A percentile compares a stretch with the other conserved stretches of the same genome.
phyloP scores from a whole-genome alignment of 2,329 filamentous ascomycete species.

The Tetracladium maxilliforme region DNA sequence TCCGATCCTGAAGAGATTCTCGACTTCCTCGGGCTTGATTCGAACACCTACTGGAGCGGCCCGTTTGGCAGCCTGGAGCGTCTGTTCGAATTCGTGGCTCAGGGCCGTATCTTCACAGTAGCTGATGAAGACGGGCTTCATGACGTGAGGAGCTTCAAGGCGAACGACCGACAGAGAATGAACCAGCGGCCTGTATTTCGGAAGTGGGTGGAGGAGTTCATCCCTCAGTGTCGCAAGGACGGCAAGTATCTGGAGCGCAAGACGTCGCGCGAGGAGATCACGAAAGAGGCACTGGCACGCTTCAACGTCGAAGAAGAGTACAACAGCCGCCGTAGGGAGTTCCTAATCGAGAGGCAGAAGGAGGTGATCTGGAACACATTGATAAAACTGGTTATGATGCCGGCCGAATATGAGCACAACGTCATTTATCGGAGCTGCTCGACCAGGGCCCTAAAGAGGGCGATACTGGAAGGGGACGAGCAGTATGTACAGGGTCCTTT shows the following conservation, averaged over 20 bases:
- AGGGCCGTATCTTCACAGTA: conserved; percentile 42
- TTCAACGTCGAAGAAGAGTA: conserved; percentile 35
- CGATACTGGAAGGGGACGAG: conserved; percentile 29
- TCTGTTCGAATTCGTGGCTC: conserved; percentile 46
- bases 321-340: conserved; percentile 22
- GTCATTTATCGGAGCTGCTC: conserved; percentile 17
- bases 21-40: conserved; percentile 45
- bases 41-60: conserved; percentile 28
- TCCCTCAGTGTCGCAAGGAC: conserved; percentile 32
- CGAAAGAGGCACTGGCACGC: conserved; percentile 32
- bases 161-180: conserved; percentile 43
- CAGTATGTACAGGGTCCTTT: conserved; percentile 19
- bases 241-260: conserved; percentile 15
- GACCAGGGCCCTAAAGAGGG: conserved; percentile 28
- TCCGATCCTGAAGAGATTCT: conserved; percentile 38
- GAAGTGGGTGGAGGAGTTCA: conserved; percentile 46
- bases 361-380: conserved; percentile 27
- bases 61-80: conserved; percentile 39
- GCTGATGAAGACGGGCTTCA: conserved; percentile 13
- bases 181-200: conserved; percentile 38
- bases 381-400: conserved; percentile 24
- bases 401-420: conserved; percentile 9
- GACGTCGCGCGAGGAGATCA: conserved; percentile 26
- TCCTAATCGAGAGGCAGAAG: conserved; percentile 21
- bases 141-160: conserved; percentile 21